Base-by-base conservation (phyloP, 78 protist genomes). In the Thecamonas trahens region DNA sequence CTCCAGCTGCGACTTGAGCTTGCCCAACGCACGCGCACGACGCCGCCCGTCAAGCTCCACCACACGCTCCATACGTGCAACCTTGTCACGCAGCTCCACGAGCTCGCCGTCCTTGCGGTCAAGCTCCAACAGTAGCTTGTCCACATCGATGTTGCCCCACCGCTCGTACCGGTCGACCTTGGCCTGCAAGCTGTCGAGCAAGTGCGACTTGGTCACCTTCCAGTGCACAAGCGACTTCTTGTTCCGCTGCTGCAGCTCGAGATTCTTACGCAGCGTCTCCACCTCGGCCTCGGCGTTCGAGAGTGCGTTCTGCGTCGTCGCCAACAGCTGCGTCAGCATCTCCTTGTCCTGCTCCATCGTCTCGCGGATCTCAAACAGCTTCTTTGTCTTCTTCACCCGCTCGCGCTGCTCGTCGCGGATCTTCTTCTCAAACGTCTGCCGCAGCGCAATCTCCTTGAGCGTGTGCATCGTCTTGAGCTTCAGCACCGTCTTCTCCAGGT, bases 211-310 rank as follows among this genome's bases (percentile, higher is more conserved):
- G 26, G 3, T 22, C 45, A 73, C 69, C 60, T 73, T 73, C 78
- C 78, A 73, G 18, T 67, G 28, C 13, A 73, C 78, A 3, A 73
- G 63, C 37, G 38, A 29, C 53, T 61, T 29, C 61, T 73, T 73
- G 55, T 61, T 59, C 61, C 15, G 1, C 18, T 29, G 7, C 24
- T 73, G 78, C 31, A 61, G 45, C 28, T 73, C 42, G 38, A 73
- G 61, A 40, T 73, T 68, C 20, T 31, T 14, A 13, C 45, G 78
- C 55, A 73, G 45, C 44, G 5, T 18, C 60, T 73, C 78, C 20
- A 73, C 45, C 50, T 73, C 70, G 18, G 54, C 1, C 29, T 73
- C 70, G 6, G 70, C 3, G 28, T 22, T 17, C 31, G 60, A 2
- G 24, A 60, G 37, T 6, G 9, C 17, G 34, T 37, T 45, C 53